phyloP scores from a whole-genome alignment of 305 asterid genomes.

The Petunia hybrid region DNA sequence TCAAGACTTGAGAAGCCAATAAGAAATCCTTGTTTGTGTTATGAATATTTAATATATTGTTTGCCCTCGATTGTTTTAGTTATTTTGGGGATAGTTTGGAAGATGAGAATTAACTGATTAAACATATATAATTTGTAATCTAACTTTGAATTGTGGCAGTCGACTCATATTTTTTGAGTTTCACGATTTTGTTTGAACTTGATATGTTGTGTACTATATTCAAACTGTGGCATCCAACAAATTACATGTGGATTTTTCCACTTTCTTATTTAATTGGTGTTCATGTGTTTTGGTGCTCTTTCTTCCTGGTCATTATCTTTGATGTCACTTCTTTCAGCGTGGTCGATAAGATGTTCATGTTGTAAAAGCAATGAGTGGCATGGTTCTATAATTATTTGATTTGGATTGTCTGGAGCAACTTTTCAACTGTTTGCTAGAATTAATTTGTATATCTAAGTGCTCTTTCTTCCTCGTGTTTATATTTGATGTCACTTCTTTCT shows the following conservation, averaged over 20 bases:
- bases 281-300: not conserved
- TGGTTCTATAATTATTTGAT: not conserved
- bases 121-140: not conserved
- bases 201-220: not conserved
- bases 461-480: slow-evolving; percentile 16
- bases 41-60: not conserved
- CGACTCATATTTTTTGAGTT: not conserved
- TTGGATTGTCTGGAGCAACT: not conserved
- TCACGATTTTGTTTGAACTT: not conserved
- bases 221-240: not conserved
- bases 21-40: not conserved
- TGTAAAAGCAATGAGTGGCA: not conserved
- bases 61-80: not conserved
- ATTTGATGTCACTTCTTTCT: not conserved
- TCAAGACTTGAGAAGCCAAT: not conserved
- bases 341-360: not conserved
- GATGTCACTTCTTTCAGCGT: too few relatives aligned
- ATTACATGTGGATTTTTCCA: not conserved
- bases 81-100: not conserved
- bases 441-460: not conserved
- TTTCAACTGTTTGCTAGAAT: not conserved
- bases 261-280: not conserved
- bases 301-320: too few relatives aligned
- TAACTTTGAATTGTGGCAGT: not conserved
- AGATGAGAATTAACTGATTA: not conserved